Evolutionary conservation across 768 basidiomycete genomes (phyloP), one percentile per base, ranked within the genome.

Genomic region (Tephrocybe rancida): DNA sequence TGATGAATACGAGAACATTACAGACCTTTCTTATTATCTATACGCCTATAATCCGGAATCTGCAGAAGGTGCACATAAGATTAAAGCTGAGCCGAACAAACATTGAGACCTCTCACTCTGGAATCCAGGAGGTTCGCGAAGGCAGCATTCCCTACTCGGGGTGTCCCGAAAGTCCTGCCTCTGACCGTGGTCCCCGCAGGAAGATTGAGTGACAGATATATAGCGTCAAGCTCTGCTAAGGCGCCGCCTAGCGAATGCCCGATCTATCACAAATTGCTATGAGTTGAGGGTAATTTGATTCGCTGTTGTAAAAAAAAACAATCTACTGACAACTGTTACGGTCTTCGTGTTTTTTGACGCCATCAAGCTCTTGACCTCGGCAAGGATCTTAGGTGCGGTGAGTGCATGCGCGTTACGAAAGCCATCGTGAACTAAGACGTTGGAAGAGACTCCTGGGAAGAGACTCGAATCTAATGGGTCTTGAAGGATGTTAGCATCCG

Each of bases 211-310:
- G 72, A 66, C 48, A 83, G 68, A 64, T 74, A 79, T 21, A 82
- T 56, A n/a, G 79, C 73, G 43, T 81, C 75, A 11, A 83, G 76
- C 61, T 79, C 74, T 3, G 80, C 79, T 29, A 84, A 67, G 16
- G 80, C 80, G 30, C 78, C 81, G 29, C 82, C 81, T 16, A 82
- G 74, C 29, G 80, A 82, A 58, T 80, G 80, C 1, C 79, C 79
- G 27, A 82, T 65, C 76, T 70, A 49, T 50, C n/a, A 49, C 42
- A 18, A 24, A 34, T 9, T 9, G n/a, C 11, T 16, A 37, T 37
- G 35, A 32, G 30, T 32, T 6, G 30, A 32, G 30, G 13, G 6
- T 32, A 6, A 6, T 13, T 32, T 32, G 30, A 32, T 32, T 32
- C 7, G 13, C n/a, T n/a, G n/a, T n/a, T n/a, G 16, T 16, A 5